Evolutionary conservation across 202 grass and related monocot genomes (phyloP).

Genomic region (Bolboschoenoplectus hybrid): DNA sequence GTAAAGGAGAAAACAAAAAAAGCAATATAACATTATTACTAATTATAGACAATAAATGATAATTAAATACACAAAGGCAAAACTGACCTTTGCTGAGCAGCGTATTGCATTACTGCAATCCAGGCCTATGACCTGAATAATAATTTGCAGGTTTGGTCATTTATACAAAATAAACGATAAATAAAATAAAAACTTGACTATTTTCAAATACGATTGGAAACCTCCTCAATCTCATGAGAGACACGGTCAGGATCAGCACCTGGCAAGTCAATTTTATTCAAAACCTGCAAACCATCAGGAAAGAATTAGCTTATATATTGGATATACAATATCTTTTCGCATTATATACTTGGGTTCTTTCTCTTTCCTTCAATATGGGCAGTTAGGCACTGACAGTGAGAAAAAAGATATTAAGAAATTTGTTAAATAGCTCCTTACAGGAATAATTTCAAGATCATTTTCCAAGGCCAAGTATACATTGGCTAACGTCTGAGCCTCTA

Average conservation of each 20-base stretch:
- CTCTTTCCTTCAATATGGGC: neutral
- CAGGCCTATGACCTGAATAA: slow-evolving; percentile 84
- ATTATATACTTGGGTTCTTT: neutral
- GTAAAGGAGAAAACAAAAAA: slow-evolving; percentile 21
- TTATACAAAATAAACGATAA: slow-evolving; percentile 4
- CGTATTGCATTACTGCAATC: slow-evolving; percentile 90
- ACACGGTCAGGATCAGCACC: slow-evolving; percentile 94
- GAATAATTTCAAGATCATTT: slow-evolving; percentile 95
- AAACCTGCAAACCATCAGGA: slow-evolving; percentile 53
- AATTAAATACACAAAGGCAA: slow-evolving; percentile 27
- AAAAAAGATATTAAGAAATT: slow-evolving; percentile 24
- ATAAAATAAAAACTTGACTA: slow-evolving; percentile 12
- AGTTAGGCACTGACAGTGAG: neutral
- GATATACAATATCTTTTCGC: neutral
- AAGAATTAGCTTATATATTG: slow-evolving; percentile 12
- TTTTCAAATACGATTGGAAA: slow-evolving; percentile 37
- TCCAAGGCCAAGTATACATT: slow-evolving; percentile 98
- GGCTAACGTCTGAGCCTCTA: slow-evolving; percentile 95
- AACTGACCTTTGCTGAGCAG: slow-evolving; percentile 94
- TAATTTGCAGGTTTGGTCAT: slow-evolving; percentile 4
- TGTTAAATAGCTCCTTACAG: slow-evolving; percentile 53
- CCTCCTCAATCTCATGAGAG: slow-evolving; percentile 91
- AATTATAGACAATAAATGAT: neutral
- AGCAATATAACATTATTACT: slow-evolving; percentile 11
- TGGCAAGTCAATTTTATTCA: slow-evolving; percentile 99